These are phyloP conservation scores for Heterobasidion parviporum DNA, from an alignment of 1,284 basidiomycete genomes.

Conservation along the genomic window DNA sequence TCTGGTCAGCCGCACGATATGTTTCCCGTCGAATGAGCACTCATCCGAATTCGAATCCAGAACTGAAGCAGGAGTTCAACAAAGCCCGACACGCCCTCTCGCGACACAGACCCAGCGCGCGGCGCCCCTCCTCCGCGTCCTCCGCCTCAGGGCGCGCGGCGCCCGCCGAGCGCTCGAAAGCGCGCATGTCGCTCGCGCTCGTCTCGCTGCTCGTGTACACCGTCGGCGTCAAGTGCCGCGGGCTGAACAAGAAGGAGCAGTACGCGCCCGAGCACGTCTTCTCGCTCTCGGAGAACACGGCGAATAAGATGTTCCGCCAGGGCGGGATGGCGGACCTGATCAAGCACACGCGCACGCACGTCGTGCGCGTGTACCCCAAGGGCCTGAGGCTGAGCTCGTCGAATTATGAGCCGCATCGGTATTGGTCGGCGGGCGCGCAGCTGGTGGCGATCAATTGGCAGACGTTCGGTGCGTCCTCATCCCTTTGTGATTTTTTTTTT, in stretches of 20 bases:
- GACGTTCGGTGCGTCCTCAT: slow-evolving; percentile 66
- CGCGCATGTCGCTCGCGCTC: slow-evolving; percentile 69
- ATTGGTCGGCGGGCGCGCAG: slow-evolving; percentile 88
- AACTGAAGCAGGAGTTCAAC: slow-evolving; percentile 23
- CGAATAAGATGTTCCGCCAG: slow-evolving; percentile 57
- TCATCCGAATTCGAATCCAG: slow-evolving; percentile 14
- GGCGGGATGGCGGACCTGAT: slow-evolving; percentile 55
- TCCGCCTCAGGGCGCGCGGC: not conserved
- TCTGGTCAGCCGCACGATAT: slow-evolving; percentile 10
- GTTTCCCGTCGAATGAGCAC: not conserved
- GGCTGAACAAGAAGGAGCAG: slow-evolving; percentile 83
- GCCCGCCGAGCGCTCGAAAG: slow-evolving; percentile 22
- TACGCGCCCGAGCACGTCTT: slow-evolving; percentile 91
- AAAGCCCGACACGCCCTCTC: slow-evolving; percentile 26
- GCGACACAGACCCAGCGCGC: slow-evolving; percentile 23
- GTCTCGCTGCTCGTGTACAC: slow-evolving; percentile 87
- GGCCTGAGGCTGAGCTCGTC: slow-evolving; percentile 76
- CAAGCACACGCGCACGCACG: slow-evolving; percentile 82
- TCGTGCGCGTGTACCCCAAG: slow-evolving; percentile 89
- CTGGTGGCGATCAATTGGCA: slow-evolving; percentile 99
- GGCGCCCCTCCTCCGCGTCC: not conserved
- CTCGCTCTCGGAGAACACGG: slow-evolving; percentile 85
- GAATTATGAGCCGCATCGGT: slow-evolving; percentile 87
- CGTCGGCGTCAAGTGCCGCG: slow-evolving; percentile 90
- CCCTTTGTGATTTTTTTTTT: not conserved